Evolutionary conservation across 257 asterid genomes (phyloP).

Genomic region (Lycium ferocissimum): DNA sequence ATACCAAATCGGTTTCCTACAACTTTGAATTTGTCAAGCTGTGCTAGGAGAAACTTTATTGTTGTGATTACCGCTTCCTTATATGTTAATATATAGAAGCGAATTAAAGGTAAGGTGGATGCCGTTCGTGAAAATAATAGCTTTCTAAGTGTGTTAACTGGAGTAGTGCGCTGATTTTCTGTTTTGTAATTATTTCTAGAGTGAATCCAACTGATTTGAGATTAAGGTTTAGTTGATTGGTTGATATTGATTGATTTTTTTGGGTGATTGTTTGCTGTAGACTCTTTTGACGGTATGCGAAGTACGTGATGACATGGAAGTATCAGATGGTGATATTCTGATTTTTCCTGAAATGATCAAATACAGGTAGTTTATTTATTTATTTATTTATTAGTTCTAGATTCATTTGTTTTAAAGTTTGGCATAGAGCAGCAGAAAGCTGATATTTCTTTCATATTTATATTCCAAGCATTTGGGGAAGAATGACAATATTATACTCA

Average conservation of each 20-base stretch:
- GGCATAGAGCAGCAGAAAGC: constrained; percentile 3
- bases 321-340: constrained; percentile 86
- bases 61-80: background rate
- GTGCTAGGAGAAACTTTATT: background rate
- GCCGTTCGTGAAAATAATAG: background rate
- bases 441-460: constrained; percentile 6
- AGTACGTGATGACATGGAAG: constrained; percentile 57
- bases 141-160: background rate
- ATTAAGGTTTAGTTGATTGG: background rate
- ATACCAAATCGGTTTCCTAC: too few relatives aligned
- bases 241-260: constrained; percentile 26
- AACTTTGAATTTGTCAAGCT: too few relatives aligned
- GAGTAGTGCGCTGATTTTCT: background rate
- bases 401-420: background rate
- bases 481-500: background rate
- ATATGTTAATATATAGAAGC: background rate
- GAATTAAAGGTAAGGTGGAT: background rate
- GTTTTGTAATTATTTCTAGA: background rate
- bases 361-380: constrained; percentile 63
- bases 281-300: constrained; percentile 86
- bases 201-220: background rate
- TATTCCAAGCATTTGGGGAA: background rate
- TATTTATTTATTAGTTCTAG: background rate
- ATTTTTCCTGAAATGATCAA: constrained; percentile 87
- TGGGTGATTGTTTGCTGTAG: constrained; percentile 51